These are phyloP conservation scores for Aspergillus floridensis DNA, from an alignment of 2,329 filamentous ascomycete genomes.

Conservation along the genomic window DNA sequence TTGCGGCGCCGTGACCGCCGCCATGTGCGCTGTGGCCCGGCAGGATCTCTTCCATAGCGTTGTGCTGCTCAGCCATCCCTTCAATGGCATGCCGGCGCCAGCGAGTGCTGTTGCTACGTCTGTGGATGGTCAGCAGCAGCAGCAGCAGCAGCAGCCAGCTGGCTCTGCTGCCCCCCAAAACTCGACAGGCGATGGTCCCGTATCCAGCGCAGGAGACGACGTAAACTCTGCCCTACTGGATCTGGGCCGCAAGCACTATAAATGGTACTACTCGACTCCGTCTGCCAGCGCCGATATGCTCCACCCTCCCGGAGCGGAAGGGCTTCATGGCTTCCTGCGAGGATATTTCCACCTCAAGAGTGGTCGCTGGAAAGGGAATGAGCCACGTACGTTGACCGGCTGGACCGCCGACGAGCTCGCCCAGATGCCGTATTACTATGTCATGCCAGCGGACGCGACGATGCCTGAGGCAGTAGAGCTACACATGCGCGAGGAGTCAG, in stretches of 20 bases:
- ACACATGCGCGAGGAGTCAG: slow-evolving; percentile 53
- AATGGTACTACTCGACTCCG: slow-evolving; percentile 54
- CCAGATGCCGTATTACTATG: slow-evolving; percentile 65
- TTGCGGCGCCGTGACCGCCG: slow-evolving; percentile 61
- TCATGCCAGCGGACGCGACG: slow-evolving; percentile 58
- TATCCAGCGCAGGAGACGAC: slow-evolving; percentile 34
- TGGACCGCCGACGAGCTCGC: slow-evolving; percentile 59
- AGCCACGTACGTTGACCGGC: slow-evolving; percentile 52
- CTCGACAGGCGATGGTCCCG: too few species aligned
- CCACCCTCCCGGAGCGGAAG: slow-evolving; percentile 38
- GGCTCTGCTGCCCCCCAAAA: too few species aligned
- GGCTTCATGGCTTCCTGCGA: slow-evolving; percentile 59
- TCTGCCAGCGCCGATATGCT: slow-evolving; percentile 38
- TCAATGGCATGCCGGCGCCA: slow-evolving; percentile 51
- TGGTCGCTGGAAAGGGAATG: slow-evolving; percentile 57
- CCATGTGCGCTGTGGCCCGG: slow-evolving; percentile 59
- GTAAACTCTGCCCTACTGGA: slow-evolving; percentile 57
- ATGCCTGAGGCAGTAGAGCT: slow-evolving; percentile 59
- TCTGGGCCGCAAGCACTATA: slow-evolving; percentile 65
- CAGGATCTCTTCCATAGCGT: slow-evolving; percentile 64
- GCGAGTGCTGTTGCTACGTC: slow-evolving; percentile 18
- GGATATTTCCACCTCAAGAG: slow-evolving; percentile 69
- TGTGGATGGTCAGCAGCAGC: slow-evolving; percentile 2
- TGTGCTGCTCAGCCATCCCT: slow-evolving; percentile 65
- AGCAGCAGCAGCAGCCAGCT: slow-evolving; percentile 5